These are phyloP conservation scores for Rubroshorea leprosula DNA, from an alignment of 345 rosid genomes.

Conservation along the genomic window DNA sequence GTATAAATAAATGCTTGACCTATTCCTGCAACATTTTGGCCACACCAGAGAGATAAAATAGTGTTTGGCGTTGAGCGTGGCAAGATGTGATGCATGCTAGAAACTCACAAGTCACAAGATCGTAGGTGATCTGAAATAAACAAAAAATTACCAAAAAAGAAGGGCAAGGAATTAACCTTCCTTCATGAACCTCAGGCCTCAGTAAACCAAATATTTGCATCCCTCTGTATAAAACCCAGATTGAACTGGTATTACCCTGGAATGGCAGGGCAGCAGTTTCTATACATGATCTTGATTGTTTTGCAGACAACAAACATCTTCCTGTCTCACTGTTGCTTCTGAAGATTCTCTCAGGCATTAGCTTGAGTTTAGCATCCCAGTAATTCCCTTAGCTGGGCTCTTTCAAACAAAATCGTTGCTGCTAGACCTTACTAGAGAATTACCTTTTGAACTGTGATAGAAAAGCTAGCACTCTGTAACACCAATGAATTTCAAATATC, in stretches of 20 bases:
- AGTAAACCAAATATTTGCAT: conserved; percentile 24
- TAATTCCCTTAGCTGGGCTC: conserved; percentile 8
- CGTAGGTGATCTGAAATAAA: background rate
- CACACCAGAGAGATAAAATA: too few species aligned
- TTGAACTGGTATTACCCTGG: conserved; percentile 25
- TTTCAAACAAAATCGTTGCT: conserved; percentile 12
- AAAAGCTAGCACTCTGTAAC: conserved; percentile 20
- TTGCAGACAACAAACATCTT: conserved; percentile 19
- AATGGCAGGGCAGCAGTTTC: conserved; percentile 40
- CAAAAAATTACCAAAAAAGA: conserved; percentile 8
- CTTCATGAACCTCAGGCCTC: conserved; percentile 15
- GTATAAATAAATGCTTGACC: too few species aligned
- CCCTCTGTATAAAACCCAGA: conserved; percentile 24
- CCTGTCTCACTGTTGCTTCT: conserved; percentile 14
- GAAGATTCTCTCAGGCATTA: conserved; percentile 16
- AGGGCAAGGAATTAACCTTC: conserved; percentile 27
- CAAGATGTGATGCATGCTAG: conserved; percentile 15
- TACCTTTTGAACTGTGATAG: conserved; percentile 19
- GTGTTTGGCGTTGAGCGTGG: too few species aligned
- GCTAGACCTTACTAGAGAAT: conserved; percentile 10
- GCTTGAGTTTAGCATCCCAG: conserved; percentile 1
- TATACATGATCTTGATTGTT: conserved; percentile 30
- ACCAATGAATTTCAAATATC: conserved; percentile 14
- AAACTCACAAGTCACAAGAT: conserved; percentile 12
- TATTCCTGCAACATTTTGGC: too few species aligned